Conservation (phyloP, 371 early-diverging fungal species). For the Rhizopus arrhizus region DNA sequence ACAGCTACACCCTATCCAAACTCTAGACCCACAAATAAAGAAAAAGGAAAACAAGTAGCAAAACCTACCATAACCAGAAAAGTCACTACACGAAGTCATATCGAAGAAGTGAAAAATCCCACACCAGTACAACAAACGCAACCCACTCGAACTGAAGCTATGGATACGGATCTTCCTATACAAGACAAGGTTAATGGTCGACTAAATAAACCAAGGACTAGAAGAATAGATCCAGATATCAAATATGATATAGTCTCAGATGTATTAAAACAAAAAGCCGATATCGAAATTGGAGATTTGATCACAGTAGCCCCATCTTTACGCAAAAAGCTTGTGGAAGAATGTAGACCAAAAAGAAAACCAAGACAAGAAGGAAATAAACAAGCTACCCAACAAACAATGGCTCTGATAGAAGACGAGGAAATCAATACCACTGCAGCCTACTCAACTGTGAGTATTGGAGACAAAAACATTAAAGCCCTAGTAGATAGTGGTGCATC, state of each 20-base stretch:
- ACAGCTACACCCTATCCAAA: too few relatives aligned
- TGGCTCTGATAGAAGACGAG: background rate
- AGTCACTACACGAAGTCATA: too few relatives aligned
- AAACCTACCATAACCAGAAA: too few relatives aligned
- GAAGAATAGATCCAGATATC: too few relatives aligned
- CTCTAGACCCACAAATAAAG: too few relatives aligned
- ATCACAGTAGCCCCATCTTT: background rate
- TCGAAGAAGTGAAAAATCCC: too few relatives aligned
- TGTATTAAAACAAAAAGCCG: slow-evolving; percentile 1
- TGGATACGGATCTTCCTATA: too few relatives aligned
- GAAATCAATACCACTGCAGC: slow-evolving; percentile 9
- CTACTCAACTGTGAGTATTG: background rate
- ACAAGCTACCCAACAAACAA: background rate
- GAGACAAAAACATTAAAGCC: background rate
- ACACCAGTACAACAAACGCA: too few relatives aligned
- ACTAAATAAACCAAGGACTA: too few relatives aligned
- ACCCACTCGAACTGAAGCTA: too few relatives aligned
- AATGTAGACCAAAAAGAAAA: background rate
- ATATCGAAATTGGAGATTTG: slow-evolving; percentile 1
- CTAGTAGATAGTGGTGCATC: slow-evolving; percentile 4
- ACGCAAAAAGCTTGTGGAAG: background rate
- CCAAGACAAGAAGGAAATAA: background rate
- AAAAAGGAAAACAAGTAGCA: too few relatives aligned
- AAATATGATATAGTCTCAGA: background rate
- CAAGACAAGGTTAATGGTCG: too few relatives aligned